Base-by-base conservation (phyloP, 805 yeast species). In the Lipomyces spencermartinsiae region DNA sequence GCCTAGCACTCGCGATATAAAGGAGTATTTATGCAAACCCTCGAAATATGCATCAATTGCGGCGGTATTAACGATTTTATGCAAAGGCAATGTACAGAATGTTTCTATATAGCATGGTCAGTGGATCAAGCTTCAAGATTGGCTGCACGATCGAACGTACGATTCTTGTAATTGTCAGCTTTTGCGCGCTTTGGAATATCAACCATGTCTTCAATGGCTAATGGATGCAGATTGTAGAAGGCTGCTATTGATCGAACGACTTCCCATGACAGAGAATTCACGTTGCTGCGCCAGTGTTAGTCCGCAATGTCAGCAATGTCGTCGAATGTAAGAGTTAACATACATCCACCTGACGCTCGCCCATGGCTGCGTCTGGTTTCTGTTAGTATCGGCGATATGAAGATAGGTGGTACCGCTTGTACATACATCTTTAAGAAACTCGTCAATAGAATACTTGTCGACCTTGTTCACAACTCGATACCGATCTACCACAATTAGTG, bases 161-260 rank as follows among this genome's bases (percentile, higher is more conserved):
- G 87, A 39, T 76, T 78, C 2, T 83, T 80, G 68, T 84, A 87
- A n/a, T 82, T 76, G 70, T 87, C 89, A 56, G 82, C 80, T 71
- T 87, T 87, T 0, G 89, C 85, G 34, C 90, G 77, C 66, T 85
- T 88, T 4, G 89, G 89, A 34, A 86, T 81, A 75, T 87, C 89
- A 58, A 87, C 83, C 86, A 87, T 83, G 73, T 87, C 89, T 74
- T 87, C 90, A 58, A 87, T 78, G 0, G 89, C 85, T 58, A 87
- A 77, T 31, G 87, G 81, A 74, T 87, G 90, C 25, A 87, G 75
- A 22, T 79, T 75, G 73, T 81, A 86, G 60, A 77, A 76, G 55
- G 80, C 76, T 1, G 84, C 83, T 54, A 87, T 78, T 0, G 81
- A 75, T 8, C 84, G 79, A 7, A 87, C 82, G 7, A 87, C 87